These are phyloP conservation scores for Alternaria gaisen DNA, from an alignment of 2,329 filamentous ascomycete genomes.

Conservation along the genomic window DNA sequence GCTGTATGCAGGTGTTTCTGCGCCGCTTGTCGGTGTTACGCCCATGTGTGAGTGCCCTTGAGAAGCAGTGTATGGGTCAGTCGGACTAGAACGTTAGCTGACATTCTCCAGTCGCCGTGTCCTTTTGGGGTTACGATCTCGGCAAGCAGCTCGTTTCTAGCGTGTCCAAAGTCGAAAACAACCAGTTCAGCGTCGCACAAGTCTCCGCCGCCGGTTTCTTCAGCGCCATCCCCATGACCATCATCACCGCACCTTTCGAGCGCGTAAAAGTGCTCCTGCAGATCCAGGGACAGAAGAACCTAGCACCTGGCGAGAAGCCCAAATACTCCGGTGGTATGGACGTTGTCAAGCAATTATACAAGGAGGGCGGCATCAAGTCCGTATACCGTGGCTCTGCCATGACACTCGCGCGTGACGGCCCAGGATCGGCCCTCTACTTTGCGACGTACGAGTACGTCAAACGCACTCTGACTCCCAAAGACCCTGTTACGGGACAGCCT, in stretches of 20 bases:
- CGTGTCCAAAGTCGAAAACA: constrained; percentile 71
- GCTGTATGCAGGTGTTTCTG: constrained; percentile 95
- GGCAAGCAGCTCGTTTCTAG: constrained; percentile 86
- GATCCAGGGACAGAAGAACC: constrained; percentile 89
- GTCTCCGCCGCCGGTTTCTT: constrained; percentile 91
- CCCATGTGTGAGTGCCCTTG: constrained; percentile 85
- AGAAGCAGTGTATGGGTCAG: not conserved
- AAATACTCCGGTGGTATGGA: constrained; percentile 88
- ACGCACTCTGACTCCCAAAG: constrained; percentile 81
- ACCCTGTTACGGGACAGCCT: constrained; percentile 73
- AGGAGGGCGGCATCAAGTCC: constrained; percentile 85
- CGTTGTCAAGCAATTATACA: constrained; percentile 92
- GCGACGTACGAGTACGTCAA: constrained; percentile 98
- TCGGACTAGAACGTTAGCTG: not conserved
- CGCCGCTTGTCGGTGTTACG: constrained; percentile 92
- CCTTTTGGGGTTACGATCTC: constrained; percentile 88
- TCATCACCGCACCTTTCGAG: constrained; percentile 99
- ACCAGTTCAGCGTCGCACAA: constrained; percentile 82
- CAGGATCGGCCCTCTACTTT: constrained; percentile 94
- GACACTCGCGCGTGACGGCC: constrained; percentile 92
- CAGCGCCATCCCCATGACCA: constrained; percentile 95
- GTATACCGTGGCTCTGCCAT: constrained; percentile 92
- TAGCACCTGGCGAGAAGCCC: constrained; percentile 88
- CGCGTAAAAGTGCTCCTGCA: constrained; percentile 98
- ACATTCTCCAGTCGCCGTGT: constrained; percentile 65